Conservation (phyloP, 2,329 filamentous ascomycete species). For the Paracoccidioides lutzii region DNA sequence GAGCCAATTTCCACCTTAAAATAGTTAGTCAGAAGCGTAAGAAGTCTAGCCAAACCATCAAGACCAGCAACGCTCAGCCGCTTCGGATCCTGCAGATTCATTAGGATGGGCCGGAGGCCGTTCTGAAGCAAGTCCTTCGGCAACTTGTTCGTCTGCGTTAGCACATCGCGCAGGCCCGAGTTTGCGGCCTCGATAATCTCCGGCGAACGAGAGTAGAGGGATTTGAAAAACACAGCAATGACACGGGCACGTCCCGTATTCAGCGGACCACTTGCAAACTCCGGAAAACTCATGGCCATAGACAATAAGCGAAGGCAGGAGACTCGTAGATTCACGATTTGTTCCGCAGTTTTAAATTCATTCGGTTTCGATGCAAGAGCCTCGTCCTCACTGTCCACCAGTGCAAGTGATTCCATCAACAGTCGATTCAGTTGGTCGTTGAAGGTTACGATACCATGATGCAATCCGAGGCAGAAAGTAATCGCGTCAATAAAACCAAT, state of each 20-base stretch:
- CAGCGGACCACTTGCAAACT: constrained; percentile 66
- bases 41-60: constrained; percentile 75
- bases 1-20: constrained; percentile 98
- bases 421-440: constrained; percentile 84
- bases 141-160: constrained; percentile 78
- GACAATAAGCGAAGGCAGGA: constrained; percentile 88
- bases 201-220: constrained; percentile 80
- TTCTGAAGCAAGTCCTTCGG: constrained; percentile 93
- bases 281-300: constrained; percentile 83
- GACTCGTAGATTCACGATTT: constrained; percentile 81
- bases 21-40: constrained; percentile 90
- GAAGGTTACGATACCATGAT: constrained; percentile 78
- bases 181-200: constrained; percentile 92
- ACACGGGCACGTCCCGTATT: constrained; percentile 55
- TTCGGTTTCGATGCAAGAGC: constrained; percentile 81
- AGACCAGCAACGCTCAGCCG: constrained; percentile 78
- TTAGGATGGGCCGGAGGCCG: constrained; percentile 84
- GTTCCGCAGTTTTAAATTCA: constrained; percentile 90
- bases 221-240: constrained; percentile 95
- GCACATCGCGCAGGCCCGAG: constrained; percentile 72
- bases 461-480: constrained; percentile 83
- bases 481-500: constrained; percentile 98
- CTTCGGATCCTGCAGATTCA: constrained; percentile 89
- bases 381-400: constrained; percentile 91
- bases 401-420: constrained; percentile 80